phyloP scores from a whole-genome alignment of 129 eudicot genomes.

The Chrysanthemum seticuspe region DNA sequence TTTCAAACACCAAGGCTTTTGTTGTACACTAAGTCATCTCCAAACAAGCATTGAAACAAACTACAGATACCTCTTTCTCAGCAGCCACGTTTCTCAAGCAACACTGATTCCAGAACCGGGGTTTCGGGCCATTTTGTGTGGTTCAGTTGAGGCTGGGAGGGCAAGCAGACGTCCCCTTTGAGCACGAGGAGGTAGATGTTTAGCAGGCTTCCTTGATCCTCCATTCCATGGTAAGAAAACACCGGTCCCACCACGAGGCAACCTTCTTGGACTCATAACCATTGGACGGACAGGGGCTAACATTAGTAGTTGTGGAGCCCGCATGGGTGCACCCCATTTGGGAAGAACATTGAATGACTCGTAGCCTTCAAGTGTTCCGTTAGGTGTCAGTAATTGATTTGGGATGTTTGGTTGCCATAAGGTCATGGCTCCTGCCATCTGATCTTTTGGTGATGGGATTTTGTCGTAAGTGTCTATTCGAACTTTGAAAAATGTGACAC shows the following conservation, averaged over 20 bases:
- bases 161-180: slow-evolving; percentile 80
- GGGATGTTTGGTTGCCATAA: slow-evolving; percentile 80
- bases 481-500: slow-evolving; percentile 77
- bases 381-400: slow-evolving; percentile 40
- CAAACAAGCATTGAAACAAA: slow-evolving; percentile 19
- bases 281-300: slow-evolving; percentile 73
- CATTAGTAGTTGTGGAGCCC: slow-evolving; percentile 71
- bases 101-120: slow-evolving; percentile 48
- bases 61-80: slow-evolving; percentile 1
- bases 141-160: slow-evolving; percentile 49
- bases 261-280: slow-evolving; percentile 59
- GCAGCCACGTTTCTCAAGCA: slow-evolving; percentile 29
- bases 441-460: slow-evolving; percentile 32
- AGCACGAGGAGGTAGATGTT: slow-evolving; percentile 94
- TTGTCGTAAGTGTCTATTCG: slow-evolving; percentile 42
- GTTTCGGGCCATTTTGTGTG: slow-evolving; percentile 45
- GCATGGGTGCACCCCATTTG: slow-evolving; percentile 66
- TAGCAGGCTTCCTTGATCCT: slow-evolving; percentile 61
- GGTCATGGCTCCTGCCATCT: slow-evolving; percentile 57
- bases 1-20: slow-evolving; percentile 44
- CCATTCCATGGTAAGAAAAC: slow-evolving; percentile 93
- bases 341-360: slow-evolving; percentile 57
- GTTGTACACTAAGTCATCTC: slow-evolving; percentile 43
- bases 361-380: slow-evolving; percentile 43
- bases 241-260: slow-evolving; percentile 84